Percentiles rank a stretch among this genome's conserved stretches.
phyloP scores from a whole-genome alignment of 2,329 filamentous ascomycete species.

The Hymenoscyphus infarciens region DNA sequence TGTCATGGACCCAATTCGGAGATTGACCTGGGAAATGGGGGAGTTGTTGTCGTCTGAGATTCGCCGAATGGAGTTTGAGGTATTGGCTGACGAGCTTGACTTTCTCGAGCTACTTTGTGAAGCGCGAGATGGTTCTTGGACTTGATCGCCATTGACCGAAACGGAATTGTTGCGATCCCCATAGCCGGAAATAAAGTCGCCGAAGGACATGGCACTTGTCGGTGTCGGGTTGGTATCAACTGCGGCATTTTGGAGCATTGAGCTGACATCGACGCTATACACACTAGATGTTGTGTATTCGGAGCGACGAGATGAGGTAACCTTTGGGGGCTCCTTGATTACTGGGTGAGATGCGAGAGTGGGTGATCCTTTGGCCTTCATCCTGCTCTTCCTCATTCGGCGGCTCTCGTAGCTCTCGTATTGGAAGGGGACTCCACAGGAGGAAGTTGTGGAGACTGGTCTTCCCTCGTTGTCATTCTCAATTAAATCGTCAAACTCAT shows the following conservation, averaged over 20 bases:
- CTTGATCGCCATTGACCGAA: slow-evolving; percentile 10
- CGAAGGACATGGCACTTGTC: slow-evolving; percentile 42
- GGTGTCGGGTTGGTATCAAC: slow-evolving; percentile 43
- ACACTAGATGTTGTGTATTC: slow-evolving; percentile 45
- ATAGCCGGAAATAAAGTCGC: slow-evolving; percentile 42
- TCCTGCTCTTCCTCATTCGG: slow-evolving; percentile 23
- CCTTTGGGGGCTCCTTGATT: slow-evolving; percentile 15
- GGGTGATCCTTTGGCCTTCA: slow-evolving; percentile 26
- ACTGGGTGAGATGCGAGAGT: slow-evolving; percentile 21
- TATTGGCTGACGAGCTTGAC: slow-evolving; percentile 23
- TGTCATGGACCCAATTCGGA: slow-evolving; percentile 76
- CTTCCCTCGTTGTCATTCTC: slow-evolving; percentile 55
- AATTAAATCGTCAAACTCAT: slow-evolving; percentile 88
- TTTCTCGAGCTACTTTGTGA: slow-evolving; percentile 23
- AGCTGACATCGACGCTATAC: slow-evolving; percentile 53
- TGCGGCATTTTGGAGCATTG: slow-evolving; percentile 46
- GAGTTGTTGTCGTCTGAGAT: slow-evolving; percentile 50
- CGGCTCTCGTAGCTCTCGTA: slow-evolving; percentile 46
- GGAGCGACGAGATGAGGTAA: slow-evolving; percentile 19
- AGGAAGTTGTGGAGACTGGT: slow-evolving; percentile 52
- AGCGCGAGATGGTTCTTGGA: slow-evolving; percentile 9
- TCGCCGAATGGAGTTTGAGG: slow-evolving; percentile 26
- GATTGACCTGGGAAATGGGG: slow-evolving; percentile 67
- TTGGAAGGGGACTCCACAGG: slow-evolving; percentile 53
- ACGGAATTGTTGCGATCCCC: slow-evolving; percentile 37